phyloP scores from a whole-genome alignment of 306 rosid genomes.

The Alnus glutinosa region DNA sequence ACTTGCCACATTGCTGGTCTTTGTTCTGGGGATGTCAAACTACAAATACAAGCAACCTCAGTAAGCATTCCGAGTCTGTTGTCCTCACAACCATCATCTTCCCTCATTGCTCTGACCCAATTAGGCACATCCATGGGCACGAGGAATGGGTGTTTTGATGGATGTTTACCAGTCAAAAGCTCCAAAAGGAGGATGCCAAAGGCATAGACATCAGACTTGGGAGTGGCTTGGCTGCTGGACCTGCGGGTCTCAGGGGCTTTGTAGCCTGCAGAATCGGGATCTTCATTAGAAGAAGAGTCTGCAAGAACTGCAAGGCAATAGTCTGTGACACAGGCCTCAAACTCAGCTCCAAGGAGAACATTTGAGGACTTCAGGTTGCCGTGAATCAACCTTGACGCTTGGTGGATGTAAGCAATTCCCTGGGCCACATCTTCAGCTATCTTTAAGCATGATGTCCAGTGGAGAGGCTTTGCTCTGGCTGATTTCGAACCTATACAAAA shows the following conservation, averaged over 20 bases:
- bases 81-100: slow-evolving; percentile 65
- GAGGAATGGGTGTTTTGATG: slow-evolving; percentile 78
- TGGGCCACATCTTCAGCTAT: slow-evolving; percentile 94
- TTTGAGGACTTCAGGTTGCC: slow-evolving; percentile 86
- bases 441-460: slow-evolving; percentile 97
- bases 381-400: slow-evolving; percentile 63
- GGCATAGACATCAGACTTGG: slow-evolving; percentile 74
- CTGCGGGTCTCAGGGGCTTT: slow-evolving; percentile 76
- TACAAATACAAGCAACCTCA: slow-evolving; percentile 86
- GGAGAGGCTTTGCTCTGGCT: slow-evolving; percentile 84
- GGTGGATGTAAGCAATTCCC: slow-evolving; percentile 87
- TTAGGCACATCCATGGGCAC: slow-evolving; percentile 65
- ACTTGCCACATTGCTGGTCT: slow-evolving; percentile 96
- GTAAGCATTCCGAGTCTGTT: slow-evolving; percentile 78
- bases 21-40: slow-evolving; percentile 83
- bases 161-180: slow-evolving; percentile 89
- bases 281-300: slow-evolving; percentile 50
- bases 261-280: slow-evolving; percentile 60
- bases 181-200: slow-evolving; percentile 79
- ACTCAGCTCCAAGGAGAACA: slow-evolving; percentile 82
- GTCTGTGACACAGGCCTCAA: slow-evolving; percentile 89
- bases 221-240: slow-evolving; percentile 48
- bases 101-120: slow-evolving; percentile 87
- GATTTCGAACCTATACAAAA: slow-evolving; percentile 70
- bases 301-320: slow-evolving; percentile 60